phyloP scores from a whole-genome alignment of 208 protist genomes.

The Leishmania mexicana region DNA sequence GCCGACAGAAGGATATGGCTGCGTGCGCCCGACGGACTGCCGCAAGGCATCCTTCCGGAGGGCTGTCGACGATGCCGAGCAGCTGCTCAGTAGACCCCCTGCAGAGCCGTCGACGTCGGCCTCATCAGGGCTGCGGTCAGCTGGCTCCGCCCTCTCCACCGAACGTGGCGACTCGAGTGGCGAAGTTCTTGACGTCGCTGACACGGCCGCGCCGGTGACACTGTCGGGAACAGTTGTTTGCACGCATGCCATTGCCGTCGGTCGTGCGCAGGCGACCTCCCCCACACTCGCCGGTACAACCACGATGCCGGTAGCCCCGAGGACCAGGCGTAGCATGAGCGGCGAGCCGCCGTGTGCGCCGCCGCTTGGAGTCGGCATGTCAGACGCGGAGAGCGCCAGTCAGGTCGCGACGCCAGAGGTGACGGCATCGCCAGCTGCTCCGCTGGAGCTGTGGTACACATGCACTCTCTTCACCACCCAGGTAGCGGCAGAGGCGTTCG shows the following conservation, averaged over 20 bases:
- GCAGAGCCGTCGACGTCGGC: neutral
- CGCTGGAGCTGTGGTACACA: constrained; percentile 20
- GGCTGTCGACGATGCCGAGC: neutral
- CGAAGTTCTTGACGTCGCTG: neutral
- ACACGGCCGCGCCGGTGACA: neutral
- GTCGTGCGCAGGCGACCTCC: neutral
- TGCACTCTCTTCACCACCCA: constrained; percentile 24
- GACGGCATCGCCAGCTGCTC: neutral
- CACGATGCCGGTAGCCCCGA: neutral
- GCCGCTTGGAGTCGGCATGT: neutral
- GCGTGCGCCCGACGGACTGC: constrained; percentile 12
- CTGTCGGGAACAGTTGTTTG: constrained; percentile 4
- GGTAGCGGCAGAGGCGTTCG: constrained; percentile 8
- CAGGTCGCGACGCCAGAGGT: neutral
- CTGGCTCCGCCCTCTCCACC: neutral
- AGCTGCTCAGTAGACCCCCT: neutral
- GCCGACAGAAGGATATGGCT: constrained; percentile 10
- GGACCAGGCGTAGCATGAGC: neutral
- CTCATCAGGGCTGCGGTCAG: neutral
- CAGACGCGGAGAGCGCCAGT: neutral
- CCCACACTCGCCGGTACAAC: neutral
- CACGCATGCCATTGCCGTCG: constrained; percentile 17
- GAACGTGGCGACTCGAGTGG: neutral
- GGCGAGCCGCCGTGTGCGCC: neutral
- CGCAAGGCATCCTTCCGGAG: neutral